These are phyloP conservation scores for Xylariaceae sp. DNA, from an alignment of 2,329 filamentous ascomycete species.

Conservation along the genomic window DNA sequence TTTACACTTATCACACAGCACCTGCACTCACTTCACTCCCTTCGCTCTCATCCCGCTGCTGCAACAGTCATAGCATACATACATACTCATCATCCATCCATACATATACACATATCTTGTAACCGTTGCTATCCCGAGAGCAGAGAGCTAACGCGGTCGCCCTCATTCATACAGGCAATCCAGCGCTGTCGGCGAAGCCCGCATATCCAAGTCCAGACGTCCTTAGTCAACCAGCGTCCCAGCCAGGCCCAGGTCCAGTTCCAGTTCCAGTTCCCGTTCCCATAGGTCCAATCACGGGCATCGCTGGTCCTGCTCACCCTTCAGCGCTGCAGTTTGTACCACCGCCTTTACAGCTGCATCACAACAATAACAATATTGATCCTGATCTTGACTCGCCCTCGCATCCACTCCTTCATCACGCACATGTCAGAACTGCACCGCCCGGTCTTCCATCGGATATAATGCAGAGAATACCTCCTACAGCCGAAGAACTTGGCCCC, in stretches of 20 bases:
- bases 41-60: not conserved
- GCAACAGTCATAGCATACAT: not conserved
- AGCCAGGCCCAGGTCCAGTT: conserved; percentile 11
- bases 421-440: conserved; percentile 26
- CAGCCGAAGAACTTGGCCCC: conserved; percentile 29
- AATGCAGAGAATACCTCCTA: conserved; percentile 31
- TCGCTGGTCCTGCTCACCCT: conserved; percentile 17
- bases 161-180: conserved; percentile 16
- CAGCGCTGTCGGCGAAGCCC: conserved; percentile 24
- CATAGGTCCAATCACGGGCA: conserved; percentile 6
- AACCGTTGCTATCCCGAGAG: no score
- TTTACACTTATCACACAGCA: conserved; percentile 10
- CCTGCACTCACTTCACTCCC: no score
- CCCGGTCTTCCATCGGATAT: conserved; percentile 27
- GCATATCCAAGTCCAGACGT: conserved; percentile 18
- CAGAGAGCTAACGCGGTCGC: conserved; percentile 20
- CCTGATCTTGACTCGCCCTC: conserved; percentile 23
- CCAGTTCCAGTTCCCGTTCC: no score
- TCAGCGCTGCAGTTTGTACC: conserved; percentile 22
- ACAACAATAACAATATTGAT: conserved; percentile 29
- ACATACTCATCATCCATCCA: not conserved
- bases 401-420: conserved; percentile 21
- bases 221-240: conserved; percentile 19
- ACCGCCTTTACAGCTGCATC: conserved; percentile 26
- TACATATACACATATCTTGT: no score